Evolutionary conservation across 2,329 filamentous ascomycete species (phyloP).

Genomic region (Fusarium pseudocircinatum): DNA sequence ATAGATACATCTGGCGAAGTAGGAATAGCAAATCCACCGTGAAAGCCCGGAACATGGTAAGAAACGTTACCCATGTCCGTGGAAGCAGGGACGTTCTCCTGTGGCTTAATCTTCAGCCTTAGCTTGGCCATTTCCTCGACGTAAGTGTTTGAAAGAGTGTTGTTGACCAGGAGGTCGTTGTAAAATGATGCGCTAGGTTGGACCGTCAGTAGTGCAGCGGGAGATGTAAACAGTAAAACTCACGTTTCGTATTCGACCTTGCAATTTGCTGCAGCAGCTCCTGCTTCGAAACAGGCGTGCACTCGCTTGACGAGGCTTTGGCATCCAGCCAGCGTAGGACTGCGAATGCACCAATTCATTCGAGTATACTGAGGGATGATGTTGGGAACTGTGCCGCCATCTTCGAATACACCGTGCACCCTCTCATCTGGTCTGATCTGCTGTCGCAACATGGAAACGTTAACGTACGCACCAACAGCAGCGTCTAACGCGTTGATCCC

Average conservation of each 20-base stretch:
- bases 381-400: background rate
- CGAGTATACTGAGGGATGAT: background rate
- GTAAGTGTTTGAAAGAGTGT: background rate
- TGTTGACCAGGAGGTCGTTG: background rate
- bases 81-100: background rate
- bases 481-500: background rate
- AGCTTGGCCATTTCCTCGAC: background rate
- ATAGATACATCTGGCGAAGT: background rate
- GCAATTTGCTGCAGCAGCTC: background rate
- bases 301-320: background rate
- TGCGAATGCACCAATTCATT: background rate
- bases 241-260: background rate
- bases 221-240: background rate
- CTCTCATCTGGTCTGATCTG: background rate
- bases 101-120: background rate
- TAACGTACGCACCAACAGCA: background rate
- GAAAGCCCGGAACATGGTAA: background rate
- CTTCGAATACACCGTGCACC: background rate
- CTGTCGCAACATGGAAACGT: background rate
- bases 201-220: fast-evolving
- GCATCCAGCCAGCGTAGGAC: background rate
- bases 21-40: background rate
- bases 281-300: background rate
- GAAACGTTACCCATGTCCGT: background rate
- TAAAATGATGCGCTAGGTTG: background rate